These are phyloP conservation scores for Diaporthe longicolla DNA, from an alignment of 2,329 filamentous ascomycete species.

Conservation along the genomic window DNA sequence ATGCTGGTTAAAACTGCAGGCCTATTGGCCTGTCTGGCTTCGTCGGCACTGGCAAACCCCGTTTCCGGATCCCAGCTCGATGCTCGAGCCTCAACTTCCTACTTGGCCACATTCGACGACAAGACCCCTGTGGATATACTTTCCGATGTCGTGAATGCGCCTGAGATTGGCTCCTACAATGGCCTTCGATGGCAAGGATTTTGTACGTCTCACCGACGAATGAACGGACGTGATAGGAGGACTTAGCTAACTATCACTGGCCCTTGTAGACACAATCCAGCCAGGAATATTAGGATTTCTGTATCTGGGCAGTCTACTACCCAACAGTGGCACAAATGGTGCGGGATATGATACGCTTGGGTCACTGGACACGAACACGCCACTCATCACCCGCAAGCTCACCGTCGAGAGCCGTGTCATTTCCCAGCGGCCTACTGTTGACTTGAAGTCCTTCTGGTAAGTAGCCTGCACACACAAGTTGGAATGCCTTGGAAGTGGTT, in stretches of 20 bases:
- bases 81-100: background rate
- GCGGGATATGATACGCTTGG: slow-evolving; percentile 17
- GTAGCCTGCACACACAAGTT: background rate
- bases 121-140: background rate
- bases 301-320: background rate
- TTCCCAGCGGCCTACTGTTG: background rate
- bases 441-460: slow-evolving; percentile 3
- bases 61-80: background rate
- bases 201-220: background rate
- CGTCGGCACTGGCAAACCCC: background rate
- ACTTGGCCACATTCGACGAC: background rate
- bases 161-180: slow-evolving; percentile 6
- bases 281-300: background rate
- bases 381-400: background rate
- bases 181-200: slow-evolving; percentile 18
- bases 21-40: background rate
- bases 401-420: background rate
- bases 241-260: background rate
- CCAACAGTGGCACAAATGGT: background rate
- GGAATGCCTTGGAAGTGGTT: background rate
- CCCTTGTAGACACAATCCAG: background rate
- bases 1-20: background rate
- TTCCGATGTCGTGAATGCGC: background rate
- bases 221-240: fast-evolving
- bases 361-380: slow-evolving; percentile 9